Evolutionary conservation across 2,329 filamentous ascomycete genomes (phyloP), one percentile per base, ranked within the genome.

Genomic region (Pestalotiopsis sp.): DNA sequence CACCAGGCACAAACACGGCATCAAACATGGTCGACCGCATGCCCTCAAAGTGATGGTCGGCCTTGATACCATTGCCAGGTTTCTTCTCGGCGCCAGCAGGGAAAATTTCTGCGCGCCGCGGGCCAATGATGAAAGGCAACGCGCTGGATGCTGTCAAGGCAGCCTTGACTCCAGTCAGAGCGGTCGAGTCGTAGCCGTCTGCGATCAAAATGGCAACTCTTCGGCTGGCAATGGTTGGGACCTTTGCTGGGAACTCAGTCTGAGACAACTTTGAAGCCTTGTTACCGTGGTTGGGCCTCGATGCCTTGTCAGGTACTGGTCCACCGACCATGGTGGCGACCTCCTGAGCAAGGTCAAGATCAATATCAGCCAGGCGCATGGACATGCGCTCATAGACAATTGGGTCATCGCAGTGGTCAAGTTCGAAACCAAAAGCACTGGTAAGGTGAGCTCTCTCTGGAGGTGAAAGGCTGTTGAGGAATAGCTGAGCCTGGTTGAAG

Each of bases 11-110:
- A 75, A 94, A 94, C 36, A 95, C 76, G 0, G 92, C 90, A 76
- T 96, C 93, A 71, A 95, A 95, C 85, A 96, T 89, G 45, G 91
- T 93, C 36, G 90, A 93, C 17, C 93, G 88, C 86, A 92, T 90
- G 0, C 92, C 93, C 73, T 95, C 91, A 64, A 95, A 88, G 76
- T 95, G 92, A 76, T 96, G 92, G 73, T 94, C 91, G 0, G 93
- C 90, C 27, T 87, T 80, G 0, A 92, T 80, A 4, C 89, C 89
- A 67, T 85, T 85, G 52, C 83, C 80, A 2, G 80, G 77, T 0
- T 80, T 82, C 62, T 85, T 85, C 71, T 88, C 84, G 69, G 87
- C 87, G 7, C 87, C 88, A 0, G 85, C 87, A 6, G 91, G 87
- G 66, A 84, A 90, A 69, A 95, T 88, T 40, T 89, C 85, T 52